phyloP scores from a whole-genome alignment of 495 filamentous ascomycete genomes.

The Penicillium alfredii region DNA sequence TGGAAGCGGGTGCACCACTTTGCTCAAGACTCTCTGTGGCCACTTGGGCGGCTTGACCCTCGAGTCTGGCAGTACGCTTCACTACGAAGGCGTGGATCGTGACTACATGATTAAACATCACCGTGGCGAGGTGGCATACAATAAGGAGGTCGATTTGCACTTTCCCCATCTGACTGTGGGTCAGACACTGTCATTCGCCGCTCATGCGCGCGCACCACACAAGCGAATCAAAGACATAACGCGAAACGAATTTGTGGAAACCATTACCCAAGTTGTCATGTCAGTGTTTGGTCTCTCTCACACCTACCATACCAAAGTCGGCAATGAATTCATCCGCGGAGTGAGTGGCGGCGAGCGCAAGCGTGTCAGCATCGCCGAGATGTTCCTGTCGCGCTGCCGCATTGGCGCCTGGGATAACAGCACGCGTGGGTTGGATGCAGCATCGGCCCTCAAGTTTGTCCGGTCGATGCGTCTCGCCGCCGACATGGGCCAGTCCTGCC shows the following conservation, averaged over 20 bases:
- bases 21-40: slow-evolving; percentile 33
- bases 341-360: slow-evolving; percentile 84
- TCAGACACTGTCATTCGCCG: slow-evolving; percentile 57
- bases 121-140: slow-evolving; percentile 58
- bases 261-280: slow-evolving; percentile 50
- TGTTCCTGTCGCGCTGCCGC: slow-evolving; percentile 55
- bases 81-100: slow-evolving; percentile 44
- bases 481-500: slow-evolving; percentile 64
- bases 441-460: slow-evolving; percentile 64
- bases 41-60: slow-evolving; percentile 33
- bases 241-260: slow-evolving; percentile 33
- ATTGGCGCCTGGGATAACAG: slow-evolving; percentile 80
- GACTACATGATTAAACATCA: slow-evolving; percentile 48
- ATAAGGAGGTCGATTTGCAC: slow-evolving; percentile 57
- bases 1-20: slow-evolving; percentile 35
- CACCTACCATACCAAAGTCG: slow-evolving; percentile 44
- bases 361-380: slow-evolving; percentile 48
- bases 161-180: slow-evolving; percentile 60
- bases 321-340: slow-evolving; percentile 48
- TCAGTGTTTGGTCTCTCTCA: slow-evolving; percentile 54
- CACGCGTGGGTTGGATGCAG: slow-evolving; percentile 78
- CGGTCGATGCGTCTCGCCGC: slow-evolving; percentile 67
- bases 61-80: slow-evolving; percentile 31
- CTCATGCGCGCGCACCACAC: slow-evolving; percentile 42
- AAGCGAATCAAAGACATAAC: slow-evolving; percentile 38